These are phyloP conservation scores for Yarrowia keelungensis DNA, from an alignment of 805 yeast species.

Conservation along the genomic window DNA sequence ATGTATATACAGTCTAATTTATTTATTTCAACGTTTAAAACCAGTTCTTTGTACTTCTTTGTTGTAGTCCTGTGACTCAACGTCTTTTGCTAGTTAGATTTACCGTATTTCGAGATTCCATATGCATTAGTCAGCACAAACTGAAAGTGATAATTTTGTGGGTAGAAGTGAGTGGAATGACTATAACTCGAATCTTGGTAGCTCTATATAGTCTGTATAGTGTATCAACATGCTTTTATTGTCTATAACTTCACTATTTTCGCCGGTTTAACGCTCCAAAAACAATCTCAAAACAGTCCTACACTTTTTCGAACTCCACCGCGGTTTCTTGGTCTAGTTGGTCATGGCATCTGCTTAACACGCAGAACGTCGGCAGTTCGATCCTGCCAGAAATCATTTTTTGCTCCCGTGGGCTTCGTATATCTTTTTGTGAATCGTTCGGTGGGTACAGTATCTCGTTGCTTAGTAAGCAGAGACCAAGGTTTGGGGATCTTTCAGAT, in stretches of 20 bases:
- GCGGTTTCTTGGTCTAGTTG: constrained; percentile 85
- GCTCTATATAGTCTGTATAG: no score
- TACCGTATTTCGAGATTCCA: no score
- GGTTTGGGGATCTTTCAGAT: background rate
- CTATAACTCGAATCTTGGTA: no score
- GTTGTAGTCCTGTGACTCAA: no score
- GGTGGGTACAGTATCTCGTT: constrained; percentile 9
- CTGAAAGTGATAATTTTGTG: no score
- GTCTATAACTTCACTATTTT: no score
- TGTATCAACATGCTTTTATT: no score
- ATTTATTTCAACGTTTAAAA: background rate
- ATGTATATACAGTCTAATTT: background rate
- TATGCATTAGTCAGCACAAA: background rate
- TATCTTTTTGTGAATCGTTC: background rate
- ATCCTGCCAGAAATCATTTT: constrained; percentile 67
- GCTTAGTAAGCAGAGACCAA: background rate
- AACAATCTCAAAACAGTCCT: no score
- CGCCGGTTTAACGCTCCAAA: no score
- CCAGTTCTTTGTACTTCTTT: no score
- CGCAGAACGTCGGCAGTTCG: constrained; percentile 99
- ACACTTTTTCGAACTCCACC: background rate
- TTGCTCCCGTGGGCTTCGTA: background rate
- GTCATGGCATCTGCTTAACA: constrained; percentile 99
- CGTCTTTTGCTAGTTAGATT: no score
- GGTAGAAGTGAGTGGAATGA: no score